A percentile compares a stretch with the other conserved stretches of the same genome.
Evolutionary conservation across 75 land plant genomes (phyloP).

Genomic region (Sequoia sempervirens): DNA sequence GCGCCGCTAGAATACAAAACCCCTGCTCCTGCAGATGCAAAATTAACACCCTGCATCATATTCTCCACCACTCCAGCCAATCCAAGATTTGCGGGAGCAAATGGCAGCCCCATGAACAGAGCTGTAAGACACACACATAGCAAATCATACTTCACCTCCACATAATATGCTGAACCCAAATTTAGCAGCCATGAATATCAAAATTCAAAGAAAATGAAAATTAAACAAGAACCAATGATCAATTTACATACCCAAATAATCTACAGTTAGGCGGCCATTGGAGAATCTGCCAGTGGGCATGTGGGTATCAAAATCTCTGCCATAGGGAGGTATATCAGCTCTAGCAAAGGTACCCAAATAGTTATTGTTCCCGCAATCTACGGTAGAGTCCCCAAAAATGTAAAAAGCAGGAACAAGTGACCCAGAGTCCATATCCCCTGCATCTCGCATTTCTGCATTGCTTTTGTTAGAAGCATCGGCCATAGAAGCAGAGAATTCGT

Average conservation of each 20-base stretch:
- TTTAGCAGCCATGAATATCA: not conserved
- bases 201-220: not conserved
- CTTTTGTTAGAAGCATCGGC: not conserved
- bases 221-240: not conserved
- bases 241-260: slow-evolving; percentile 46
- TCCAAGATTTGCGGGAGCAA: slow-evolving; percentile 62
- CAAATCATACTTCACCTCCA: not conserved
- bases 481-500: not conserved
- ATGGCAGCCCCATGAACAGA: slow-evolving; percentile 57
- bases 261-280: slow-evolving; percentile 59
- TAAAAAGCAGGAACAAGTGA: slow-evolving; percentile 49
- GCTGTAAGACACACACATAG: slow-evolving; percentile 28
- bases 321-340: slow-evolving; percentile 59
- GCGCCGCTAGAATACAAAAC: slow-evolving; percentile 65
- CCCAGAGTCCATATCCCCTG: not conserved
- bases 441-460: not conserved
- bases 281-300: slow-evolving; percentile 65
- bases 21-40: slow-evolving; percentile 84
- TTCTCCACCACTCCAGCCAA: slow-evolving; percentile 25
- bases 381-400: slow-evolving; percentile 77
- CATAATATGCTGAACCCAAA: not conserved
- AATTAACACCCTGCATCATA: slow-evolving; percentile 72
- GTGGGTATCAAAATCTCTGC: slow-evolving; percentile 65
- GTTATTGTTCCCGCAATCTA: slow-evolving; percentile 67
- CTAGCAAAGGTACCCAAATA: slow-evolving; percentile 53